These are phyloP conservation scores for Phaeophleospora eucalypticola DNA, from an alignment of 2,329 filamentous ascomycete species.

Conservation along the genomic window DNA sequence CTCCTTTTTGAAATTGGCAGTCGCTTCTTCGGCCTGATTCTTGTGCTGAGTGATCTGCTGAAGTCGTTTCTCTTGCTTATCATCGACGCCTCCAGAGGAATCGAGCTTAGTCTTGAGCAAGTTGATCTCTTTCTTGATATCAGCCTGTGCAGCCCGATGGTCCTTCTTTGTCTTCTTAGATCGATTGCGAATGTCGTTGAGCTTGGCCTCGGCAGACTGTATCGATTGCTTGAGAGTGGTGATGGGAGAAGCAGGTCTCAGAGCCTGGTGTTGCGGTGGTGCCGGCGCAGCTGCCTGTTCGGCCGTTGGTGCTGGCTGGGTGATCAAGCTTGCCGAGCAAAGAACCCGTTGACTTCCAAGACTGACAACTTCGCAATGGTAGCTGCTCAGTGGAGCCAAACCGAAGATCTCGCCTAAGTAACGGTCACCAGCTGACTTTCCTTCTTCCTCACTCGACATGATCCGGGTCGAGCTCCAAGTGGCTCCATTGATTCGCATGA, in stretches of 20 bases:
- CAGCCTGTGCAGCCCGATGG: slow-evolving; percentile 64
- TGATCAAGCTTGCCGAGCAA: slow-evolving; percentile 69
- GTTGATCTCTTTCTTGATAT: slow-evolving; percentile 70
- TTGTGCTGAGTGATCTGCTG: slow-evolving; percentile 72
- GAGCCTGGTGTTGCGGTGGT: slow-evolving; percentile 57
- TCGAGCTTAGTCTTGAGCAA: slow-evolving; percentile 62
- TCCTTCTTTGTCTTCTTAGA: slow-evolving; percentile 71
- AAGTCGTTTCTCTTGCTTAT: slow-evolving; percentile 70
- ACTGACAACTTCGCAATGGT: slow-evolving; percentile 73
- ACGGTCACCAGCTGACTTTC: slow-evolving; percentile 42
- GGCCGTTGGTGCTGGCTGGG: slow-evolving; percentile 55
- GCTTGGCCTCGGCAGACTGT: slow-evolving; percentile 64
- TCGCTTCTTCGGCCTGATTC: slow-evolving; percentile 63
- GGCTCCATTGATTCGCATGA: slow-evolving; percentile 72
- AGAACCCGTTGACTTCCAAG: slow-evolving; percentile 61
- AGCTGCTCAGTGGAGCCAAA: slow-evolving; percentile 68
- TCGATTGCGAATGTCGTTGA: slow-evolving; percentile 64
- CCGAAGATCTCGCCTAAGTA: slow-evolving; percentile 69
- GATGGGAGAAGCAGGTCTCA: slow-evolving; percentile 70
- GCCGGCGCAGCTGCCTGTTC: slow-evolving; percentile 52
- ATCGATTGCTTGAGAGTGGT: slow-evolving; percentile 76
- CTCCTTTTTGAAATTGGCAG: slow-evolving; percentile 52
- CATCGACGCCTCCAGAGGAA: slow-evolving; percentile 66
- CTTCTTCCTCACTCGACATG: slow-evolving; percentile 36
- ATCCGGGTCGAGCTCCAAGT: slow-evolving; percentile 76